Evolutionary conservation across 2,329 filamentous ascomycete species (phyloP).

Genomic region (Epichloe typhina): DNA sequence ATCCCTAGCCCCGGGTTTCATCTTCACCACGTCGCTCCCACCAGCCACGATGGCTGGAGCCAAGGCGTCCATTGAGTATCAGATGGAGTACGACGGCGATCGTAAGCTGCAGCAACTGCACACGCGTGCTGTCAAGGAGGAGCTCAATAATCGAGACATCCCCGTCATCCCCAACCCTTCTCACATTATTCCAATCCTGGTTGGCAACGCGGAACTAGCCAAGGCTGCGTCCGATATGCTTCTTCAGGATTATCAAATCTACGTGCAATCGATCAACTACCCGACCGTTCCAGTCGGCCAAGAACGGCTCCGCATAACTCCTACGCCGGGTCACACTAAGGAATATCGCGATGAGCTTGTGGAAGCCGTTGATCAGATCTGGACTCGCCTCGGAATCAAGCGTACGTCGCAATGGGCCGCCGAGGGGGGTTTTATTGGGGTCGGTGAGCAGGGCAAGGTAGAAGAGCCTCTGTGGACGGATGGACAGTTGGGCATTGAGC

Average conservation of each 20-base stretch:
- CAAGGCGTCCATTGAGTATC: constrained; percentile 83
- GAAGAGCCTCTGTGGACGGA: constrained; percentile 82
- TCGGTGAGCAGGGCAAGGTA: constrained; percentile 56
- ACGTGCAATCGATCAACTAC: constrained; percentile 98
- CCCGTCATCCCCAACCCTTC: constrained; percentile 96
- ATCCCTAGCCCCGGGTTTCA: constrained; percentile 91
- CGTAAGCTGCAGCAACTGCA: constrained; percentile 89
- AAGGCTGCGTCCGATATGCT: constrained; percentile 89
- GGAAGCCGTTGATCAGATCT: constrained; percentile 72
- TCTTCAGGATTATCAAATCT: constrained; percentile 80
- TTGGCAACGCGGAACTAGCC: constrained; percentile 85
- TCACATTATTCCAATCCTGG: constrained; percentile 87
- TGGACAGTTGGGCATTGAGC: constrained; percentile 65
- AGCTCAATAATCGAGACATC: constrained; percentile 66
- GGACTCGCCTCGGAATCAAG: constrained; percentile 79
- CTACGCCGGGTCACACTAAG: constrained; percentile 81
- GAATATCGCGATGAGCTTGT: constrained; percentile 79
- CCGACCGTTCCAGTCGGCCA: constrained; percentile 97
- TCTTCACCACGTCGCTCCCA: constrained; percentile 94
- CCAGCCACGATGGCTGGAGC: constrained; percentile 96
- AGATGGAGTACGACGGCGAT: constrained; percentile 73
- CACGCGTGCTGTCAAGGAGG: constrained; percentile 85
- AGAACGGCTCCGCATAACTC: constrained; percentile 89
- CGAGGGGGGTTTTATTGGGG: constrained; percentile 87
- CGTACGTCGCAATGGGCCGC: constrained; percentile 85